Base-by-base conservation (phyloP, 257 asterid species). In the Lycium barbarum region DNA sequence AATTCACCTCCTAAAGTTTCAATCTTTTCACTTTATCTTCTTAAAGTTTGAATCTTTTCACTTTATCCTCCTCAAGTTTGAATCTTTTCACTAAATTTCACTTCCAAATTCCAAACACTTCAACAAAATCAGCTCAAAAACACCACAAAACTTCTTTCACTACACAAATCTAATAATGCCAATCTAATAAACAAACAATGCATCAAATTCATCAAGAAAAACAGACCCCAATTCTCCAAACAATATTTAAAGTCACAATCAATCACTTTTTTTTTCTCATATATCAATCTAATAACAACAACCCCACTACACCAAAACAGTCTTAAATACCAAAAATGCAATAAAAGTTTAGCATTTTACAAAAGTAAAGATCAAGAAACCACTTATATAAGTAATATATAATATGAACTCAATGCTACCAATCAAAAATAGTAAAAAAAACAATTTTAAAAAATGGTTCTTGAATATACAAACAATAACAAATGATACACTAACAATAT, bases 61-160 rank as follows among this genome's bases (percentile, higher is more conserved):
- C 68, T 47, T 40, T 47, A 6, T 26, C 80, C 35, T 62, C 33
- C 61, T n/a, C 12, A 26, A 72, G 14, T 58, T 11, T 40, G 15
- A 73, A 58, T 47, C 58, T 51, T 67, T 55, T 14, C 57, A 80
- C 10, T 17, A 0, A 55, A 55, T 55, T 55, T 55, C 22, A 58
- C 26, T 26, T 58, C 65, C 65, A 58, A 58, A 1, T 58, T 58
- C 2, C 0, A 3, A 58, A 57, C 15, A 22, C 70, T 63, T 36
- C n/a, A 61, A 59, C 13, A 80, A 63, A 80, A 80, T 61, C 84
- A 81, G 74, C 74, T 13, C 81, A 74, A 49, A 58, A 47, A 47
- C 55, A 20, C 15, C 36, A 62, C 13, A 9, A 22, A 62, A 22
- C 14, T 8, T 2, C 13, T 40, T 5, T 3, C 36, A 59, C 66